These are phyloP conservation scores for Cenococcum geophilum DNA, from an alignment of 495 filamentous ascomycete genomes.

Conservation along the genomic window DNA sequence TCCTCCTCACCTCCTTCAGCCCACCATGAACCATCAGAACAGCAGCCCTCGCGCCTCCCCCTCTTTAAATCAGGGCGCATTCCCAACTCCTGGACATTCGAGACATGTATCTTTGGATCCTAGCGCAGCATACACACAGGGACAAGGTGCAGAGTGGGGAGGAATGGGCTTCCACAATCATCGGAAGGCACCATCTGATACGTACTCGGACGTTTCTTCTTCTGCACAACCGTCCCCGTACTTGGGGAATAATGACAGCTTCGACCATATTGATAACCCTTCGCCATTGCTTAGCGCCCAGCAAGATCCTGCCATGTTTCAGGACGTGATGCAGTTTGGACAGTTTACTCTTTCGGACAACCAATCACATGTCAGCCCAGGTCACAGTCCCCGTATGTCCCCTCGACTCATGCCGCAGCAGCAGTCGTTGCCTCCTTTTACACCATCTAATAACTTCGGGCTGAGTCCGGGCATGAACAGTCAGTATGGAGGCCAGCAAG, in stretches of 20 bases:
- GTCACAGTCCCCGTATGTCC: conserved; percentile 78
- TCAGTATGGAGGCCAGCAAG: conserved; percentile 45
- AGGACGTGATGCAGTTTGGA: conserved; percentile 69
- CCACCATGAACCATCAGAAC: conserved; percentile 43
- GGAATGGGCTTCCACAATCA: conserved; percentile 68
- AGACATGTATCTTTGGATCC: conserved; percentile 77
- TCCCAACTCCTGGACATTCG: conserved; percentile 59
- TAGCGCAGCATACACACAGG: conserved; percentile 62
- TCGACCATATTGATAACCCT: conserved; percentile 66
- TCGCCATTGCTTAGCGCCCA: conserved; percentile 77
- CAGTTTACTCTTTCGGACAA: conserved; percentile 78
- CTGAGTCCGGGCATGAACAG: conserved; percentile 44
- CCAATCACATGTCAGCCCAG: conserved; percentile 60
- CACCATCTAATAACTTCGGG: conserved; percentile 43
- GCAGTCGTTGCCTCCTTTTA: conserved; percentile 35
- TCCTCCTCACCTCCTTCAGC: conserved; percentile 62
- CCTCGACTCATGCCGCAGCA: conserved; percentile 76
- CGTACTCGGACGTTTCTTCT: conserved; percentile 76
- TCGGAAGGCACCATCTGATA: conserved; percentile 76
- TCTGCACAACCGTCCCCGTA: conserved; percentile 77
- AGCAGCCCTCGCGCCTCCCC: conserved; percentile 45
- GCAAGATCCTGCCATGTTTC: conserved; percentile 62
- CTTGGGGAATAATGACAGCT: conserved; percentile 68
- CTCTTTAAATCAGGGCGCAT: conserved; percentile 50
- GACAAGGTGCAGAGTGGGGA: conserved; percentile 61